Evolutionary conservation across 2,329 filamentous ascomycete genomes (phyloP).

Genomic region (Penicillium digitatum): DNA sequence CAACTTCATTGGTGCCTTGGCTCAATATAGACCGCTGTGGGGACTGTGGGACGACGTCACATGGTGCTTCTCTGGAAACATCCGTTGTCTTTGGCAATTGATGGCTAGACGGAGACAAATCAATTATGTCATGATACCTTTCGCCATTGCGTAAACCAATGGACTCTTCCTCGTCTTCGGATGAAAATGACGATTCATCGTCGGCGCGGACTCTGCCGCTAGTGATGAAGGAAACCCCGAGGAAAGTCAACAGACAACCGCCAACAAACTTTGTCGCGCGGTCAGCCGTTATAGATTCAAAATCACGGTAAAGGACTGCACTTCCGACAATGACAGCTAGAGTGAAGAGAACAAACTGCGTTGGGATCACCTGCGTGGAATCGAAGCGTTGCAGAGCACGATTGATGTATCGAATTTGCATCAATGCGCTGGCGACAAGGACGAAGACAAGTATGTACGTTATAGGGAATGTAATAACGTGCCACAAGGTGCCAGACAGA

Average conservation of each 20-base stretch:
- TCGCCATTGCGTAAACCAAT: conserved; percentile 42
- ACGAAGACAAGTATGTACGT: conserved; percentile 81
- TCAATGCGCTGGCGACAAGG: conserved; percentile 76
- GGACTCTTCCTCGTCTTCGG: conserved; percentile 59
- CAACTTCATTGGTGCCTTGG: conserved; percentile 30
- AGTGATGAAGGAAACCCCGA: conserved; percentile 96
- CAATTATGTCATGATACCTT: conserved; percentile 35
- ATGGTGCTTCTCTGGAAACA: conserved; percentile 11
- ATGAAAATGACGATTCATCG: conserved; percentile 61
- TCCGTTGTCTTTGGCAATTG: conserved; percentile 19
- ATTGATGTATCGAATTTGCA: conserved; percentile 98
- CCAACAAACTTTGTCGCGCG: conserved; percentile 82
- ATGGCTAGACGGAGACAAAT: conserved; percentile 26
- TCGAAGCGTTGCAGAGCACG: conserved; percentile 86
- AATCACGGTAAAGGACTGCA: conserved; percentile 89
- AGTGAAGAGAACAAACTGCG: conserved; percentile 96
- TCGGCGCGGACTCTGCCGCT: conserved; percentile 64
- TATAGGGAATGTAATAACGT: conserved; percentile 84
- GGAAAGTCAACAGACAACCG: conserved; percentile 87
- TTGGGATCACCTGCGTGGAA: conserved; percentile 95
- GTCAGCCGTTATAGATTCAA: conserved; percentile 71
- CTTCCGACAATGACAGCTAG: conserved; percentile 92
- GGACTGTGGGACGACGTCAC: conserved; percentile 23
- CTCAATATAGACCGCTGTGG: conserved; percentile 35
- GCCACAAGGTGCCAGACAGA: conserved; percentile 83